Percentiles rank a stretch among this genome's conserved stretches.
These are phyloP conservation scores for Betula pendula DNA, from an alignment of 306 rosid species.

Conservation along the genomic window DNA sequence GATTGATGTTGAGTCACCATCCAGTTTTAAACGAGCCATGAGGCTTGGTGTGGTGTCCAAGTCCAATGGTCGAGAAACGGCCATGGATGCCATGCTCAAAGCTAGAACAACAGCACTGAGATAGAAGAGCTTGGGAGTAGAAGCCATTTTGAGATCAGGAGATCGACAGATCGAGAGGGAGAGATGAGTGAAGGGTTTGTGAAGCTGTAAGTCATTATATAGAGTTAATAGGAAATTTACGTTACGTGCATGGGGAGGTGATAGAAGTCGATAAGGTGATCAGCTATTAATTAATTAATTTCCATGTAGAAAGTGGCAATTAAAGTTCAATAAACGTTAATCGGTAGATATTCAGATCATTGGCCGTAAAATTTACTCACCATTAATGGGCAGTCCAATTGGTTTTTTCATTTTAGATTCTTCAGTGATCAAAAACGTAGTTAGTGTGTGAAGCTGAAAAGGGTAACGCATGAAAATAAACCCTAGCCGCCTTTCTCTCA, in stretches of 20 bases:
- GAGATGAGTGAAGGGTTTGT: background rate
- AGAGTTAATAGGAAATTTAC: background rate
- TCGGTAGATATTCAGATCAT: too few relatives aligned
- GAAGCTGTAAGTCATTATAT: constrained; percentile 3
- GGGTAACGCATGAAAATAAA: too few relatives aligned
- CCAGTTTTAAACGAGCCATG: constrained; percentile 41
- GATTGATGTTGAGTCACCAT: constrained; percentile 31
- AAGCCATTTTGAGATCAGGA: constrained; percentile 26
- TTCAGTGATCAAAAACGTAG: too few relatives aligned
- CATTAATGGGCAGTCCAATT: background rate
- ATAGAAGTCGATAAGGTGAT: background rate
- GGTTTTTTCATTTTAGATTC: background rate
- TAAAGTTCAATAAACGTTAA: too few relatives aligned
- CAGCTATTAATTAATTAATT: too few relatives aligned
- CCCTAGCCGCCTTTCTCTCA: too few relatives aligned
- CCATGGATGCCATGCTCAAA: constrained; percentile 7
- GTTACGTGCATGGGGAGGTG: background rate
- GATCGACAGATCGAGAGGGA: background rate
- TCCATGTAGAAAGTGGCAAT: too few relatives aligned
- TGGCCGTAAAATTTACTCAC: too few relatives aligned
- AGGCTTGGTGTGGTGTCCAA: constrained; percentile 23
- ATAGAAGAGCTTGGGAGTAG: constrained; percentile 14
- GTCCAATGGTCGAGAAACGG: constrained; percentile 20
- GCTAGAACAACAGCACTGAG: constrained; percentile 16
- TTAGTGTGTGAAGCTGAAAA: too few relatives aligned